Evolutionary conservation across 164 flowering plant species (phyloP).

Genomic region (Aristolochia californica): DNA sequence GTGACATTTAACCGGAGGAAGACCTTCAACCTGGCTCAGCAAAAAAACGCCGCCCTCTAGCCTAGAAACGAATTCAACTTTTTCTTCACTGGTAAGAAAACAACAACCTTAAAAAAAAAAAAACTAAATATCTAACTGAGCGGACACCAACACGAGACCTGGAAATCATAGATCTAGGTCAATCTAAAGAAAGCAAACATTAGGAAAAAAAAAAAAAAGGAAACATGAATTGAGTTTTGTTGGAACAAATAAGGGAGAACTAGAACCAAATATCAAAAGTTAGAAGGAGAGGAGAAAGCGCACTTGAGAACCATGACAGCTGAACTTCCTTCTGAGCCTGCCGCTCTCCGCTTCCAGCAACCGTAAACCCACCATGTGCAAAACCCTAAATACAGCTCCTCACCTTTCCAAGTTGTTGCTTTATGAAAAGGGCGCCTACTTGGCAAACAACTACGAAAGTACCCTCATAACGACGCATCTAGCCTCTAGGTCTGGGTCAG

Average conservation of each 20-base stretch:
- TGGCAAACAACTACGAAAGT: too few relatives aligned
- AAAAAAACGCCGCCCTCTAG: too few relatives aligned
- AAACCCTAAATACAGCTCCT: neutral
- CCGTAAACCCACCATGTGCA: neutral
- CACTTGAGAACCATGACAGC: conserved; percentile 7
- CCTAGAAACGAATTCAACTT: too few relatives aligned
- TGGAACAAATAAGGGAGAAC: too few relatives aligned
- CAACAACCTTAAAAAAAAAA: neutral
- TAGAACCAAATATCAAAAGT: neutral
- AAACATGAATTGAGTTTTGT: too few relatives aligned
- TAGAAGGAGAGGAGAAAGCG: neutral
- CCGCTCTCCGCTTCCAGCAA: neutral
- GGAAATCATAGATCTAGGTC: neutral
- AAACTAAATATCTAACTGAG: neutral
- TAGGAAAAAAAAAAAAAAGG: neutral
- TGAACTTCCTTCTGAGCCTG: neutral
- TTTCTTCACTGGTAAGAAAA: too few relatives aligned
- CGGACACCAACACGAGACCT: neutral
- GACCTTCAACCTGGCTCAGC: too few relatives aligned
- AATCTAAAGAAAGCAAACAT: neutral
- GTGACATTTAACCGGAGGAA: too few relatives aligned
- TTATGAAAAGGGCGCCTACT: too few relatives aligned
- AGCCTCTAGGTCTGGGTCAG: too few relatives aligned
- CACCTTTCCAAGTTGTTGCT: too few relatives aligned
- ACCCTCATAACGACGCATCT: too few relatives aligned